Evolutionary conservation across 495 filamentous ascomycete species (phyloP).

Genomic region (Penicillium salamii): DNA sequence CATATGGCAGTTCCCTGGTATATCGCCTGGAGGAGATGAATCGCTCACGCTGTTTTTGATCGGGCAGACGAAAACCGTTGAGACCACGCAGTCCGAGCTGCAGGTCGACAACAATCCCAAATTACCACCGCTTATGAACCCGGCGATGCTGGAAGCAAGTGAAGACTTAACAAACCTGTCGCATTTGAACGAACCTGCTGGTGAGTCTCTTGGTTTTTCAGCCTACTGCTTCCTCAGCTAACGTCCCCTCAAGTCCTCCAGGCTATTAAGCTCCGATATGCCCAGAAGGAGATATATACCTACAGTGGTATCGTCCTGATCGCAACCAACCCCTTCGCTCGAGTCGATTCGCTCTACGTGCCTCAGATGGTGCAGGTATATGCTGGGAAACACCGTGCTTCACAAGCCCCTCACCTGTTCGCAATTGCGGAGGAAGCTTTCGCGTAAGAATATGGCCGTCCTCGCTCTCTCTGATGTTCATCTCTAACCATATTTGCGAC

Average conservation of each 20-base stretch:
- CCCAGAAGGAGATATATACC: constrained; percentile 99
- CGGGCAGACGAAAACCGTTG: constrained; percentile 68
- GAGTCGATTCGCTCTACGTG: constrained; percentile 97
- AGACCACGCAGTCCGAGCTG: constrained; percentile 76
- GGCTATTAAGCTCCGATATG: constrained; percentile 95
- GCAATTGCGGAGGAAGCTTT: constrained; percentile 99
- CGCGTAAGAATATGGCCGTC: constrained; percentile 58
- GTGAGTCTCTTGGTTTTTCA: constrained; percentile 47
- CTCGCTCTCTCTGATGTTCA: neutral
- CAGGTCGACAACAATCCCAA: constrained; percentile 66
- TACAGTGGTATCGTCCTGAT: constrained; percentile 99
- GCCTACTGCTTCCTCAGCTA: constrained; percentile 23
- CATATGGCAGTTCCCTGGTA: neutral
- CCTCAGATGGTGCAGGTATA: constrained; percentile 99
- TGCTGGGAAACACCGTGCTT: constrained; percentile 92
- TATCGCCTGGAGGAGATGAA: neutral
- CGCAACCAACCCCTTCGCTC: constrained; percentile 96
- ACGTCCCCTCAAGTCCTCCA: constrained; percentile 72
- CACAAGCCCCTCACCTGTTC: constrained; percentile 96
- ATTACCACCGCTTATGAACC: constrained; percentile 95
- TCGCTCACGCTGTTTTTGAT: constrained; percentile 20
- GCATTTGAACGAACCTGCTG: constrained; percentile 96
- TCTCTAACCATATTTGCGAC: constrained; percentile 4
- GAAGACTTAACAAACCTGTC: constrained; percentile 98
- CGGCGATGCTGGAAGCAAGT: constrained; percentile 95